Evolutionary conservation across 805 yeast species (phyloP), one percentile per base, ranked within the genome.

Genomic region (Saturnispora halmiae): DNA sequence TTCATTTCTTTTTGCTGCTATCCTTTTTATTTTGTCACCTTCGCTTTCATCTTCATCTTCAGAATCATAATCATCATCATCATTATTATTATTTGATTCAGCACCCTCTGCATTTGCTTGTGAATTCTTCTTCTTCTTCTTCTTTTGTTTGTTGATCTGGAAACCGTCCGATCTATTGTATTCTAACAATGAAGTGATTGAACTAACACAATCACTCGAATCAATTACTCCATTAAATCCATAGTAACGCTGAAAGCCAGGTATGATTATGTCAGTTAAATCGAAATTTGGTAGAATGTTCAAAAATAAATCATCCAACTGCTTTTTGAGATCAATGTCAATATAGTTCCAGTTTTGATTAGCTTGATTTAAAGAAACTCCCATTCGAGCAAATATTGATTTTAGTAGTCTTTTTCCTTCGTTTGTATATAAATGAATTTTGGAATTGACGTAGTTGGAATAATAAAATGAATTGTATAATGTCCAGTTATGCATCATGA

Each of bases 301-400:
- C 45, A 67, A 72, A 53, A 92, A 82, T 18, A 84, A 79, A 11
- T 67, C 56, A 18, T 81, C 79, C 19, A 92, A 63, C 46, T 77
- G 80, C 42, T 79, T 75, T 57, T 92, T 94, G 38, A 90, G 67
- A 8, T 72, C 70, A 29, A 83, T 74, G 55, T 86, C 92, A 79
- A 90, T 76, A 57, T 90, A 94, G 20, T 81, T 69, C 97, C 97
- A 92, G 42, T 78, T 78, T 58, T 92, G 95, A 53, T 79, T 82
- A 0, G 97, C 92, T n/a, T 81, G 79, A 5, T 77, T 80, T 36
- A 92, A 66, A 1, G 96, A 80, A 5, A 92, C 81, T 6, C 98
- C 98, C 96, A 94, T 92, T 51, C 82, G 75, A 2, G 98, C 98
- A 64, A 92, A 85, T 74, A 92, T 71, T 51, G 87, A 86, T 56